Percentiles rank a stretch among this genome's conserved stretches.
Conservation (phyloP, 176 grass and related monocot genomes). For the Microstegium vimineum region DNA sequence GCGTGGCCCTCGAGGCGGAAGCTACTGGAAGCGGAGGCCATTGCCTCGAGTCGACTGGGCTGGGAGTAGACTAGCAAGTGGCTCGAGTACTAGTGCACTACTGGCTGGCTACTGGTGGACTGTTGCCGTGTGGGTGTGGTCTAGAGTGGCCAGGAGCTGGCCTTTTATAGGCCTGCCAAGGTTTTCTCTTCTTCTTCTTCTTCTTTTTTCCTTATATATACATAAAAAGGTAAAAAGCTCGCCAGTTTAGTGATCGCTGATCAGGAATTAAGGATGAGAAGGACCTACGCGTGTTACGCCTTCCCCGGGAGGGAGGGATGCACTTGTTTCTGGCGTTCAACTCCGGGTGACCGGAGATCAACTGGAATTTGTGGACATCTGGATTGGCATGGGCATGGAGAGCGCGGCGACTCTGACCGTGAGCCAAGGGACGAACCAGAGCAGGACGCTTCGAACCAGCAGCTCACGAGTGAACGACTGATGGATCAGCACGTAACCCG, state of each 20-base stretch:
- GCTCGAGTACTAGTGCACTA: not conserved
- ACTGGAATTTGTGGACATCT: conserved; percentile 20
- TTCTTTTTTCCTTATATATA: too few species aligned
- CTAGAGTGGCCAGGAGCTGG: not conserved
- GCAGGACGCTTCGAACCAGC: not conserved
- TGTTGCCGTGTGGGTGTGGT: not conserved
- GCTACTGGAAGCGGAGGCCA: not conserved
- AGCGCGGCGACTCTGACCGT: not conserved
- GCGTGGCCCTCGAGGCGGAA: not conserved
- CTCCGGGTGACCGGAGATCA: not conserved
- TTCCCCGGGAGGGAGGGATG: not conserved
- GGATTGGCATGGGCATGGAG: not conserved
- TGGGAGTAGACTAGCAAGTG: not conserved
- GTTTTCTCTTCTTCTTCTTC: not conserved
- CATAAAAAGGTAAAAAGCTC: not conserved
- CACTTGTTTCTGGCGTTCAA: not conserved
- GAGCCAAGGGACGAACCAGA: not conserved
- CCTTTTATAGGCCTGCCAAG: not conserved
- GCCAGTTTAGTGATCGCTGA: not conserved
- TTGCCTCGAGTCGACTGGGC: not conserved
- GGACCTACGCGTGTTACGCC: not conserved
- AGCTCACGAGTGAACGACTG: too few species aligned
- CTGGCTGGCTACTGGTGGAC: not conserved
- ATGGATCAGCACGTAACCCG: not conserved
- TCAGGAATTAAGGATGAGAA: not conserved